Conservation (phyloP, 2,329 filamentous ascomycete species). For the Fusarium incarnatum region DNA sequence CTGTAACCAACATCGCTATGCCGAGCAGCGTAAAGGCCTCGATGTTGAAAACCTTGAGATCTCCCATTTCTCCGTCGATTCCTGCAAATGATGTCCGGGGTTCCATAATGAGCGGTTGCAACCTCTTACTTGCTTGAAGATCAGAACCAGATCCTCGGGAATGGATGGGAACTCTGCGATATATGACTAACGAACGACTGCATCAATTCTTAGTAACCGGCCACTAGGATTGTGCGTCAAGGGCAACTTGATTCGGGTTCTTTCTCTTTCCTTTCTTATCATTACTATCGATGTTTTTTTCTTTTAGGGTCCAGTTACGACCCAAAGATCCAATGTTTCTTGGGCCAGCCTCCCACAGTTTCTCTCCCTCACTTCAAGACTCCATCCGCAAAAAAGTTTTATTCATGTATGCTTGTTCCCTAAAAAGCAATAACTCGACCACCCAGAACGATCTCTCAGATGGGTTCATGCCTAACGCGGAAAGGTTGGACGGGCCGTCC, state of each 20-base stretch:
- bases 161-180: conserved; percentile 14
- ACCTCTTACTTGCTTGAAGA: neutral
- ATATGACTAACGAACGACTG: conserved; percentile 15
- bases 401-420: neutral
- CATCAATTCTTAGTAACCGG: neutral
- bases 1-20: conserved; percentile 62
- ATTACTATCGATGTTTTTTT: neutral
- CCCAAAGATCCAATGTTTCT: conserved; percentile 6
- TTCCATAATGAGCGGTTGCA: conserved; percentile 25
- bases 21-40: conserved; percentile 59
- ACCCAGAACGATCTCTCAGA: conserved; percentile 8
- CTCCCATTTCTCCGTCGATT: conserved; percentile 39
- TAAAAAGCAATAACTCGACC: conserved; percentile 14
- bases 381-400: neutral
- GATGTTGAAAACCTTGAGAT: conserved; percentile 45
- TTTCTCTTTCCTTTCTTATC: neutral
- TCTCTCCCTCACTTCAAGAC: conserved; percentile 12
- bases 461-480: conserved; percentile 18
- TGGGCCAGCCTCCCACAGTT: neutral
- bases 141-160: neutral
- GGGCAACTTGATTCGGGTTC: neutral
- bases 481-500: conserved; percentile 30
- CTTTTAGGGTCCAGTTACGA: neutral
- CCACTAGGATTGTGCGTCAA: conserved; percentile 6
- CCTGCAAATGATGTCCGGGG: conserved; percentile 28